Evolutionary conservation across 148 eudicot species (phyloP).

Genomic region (Agrostemma githago): DNA sequence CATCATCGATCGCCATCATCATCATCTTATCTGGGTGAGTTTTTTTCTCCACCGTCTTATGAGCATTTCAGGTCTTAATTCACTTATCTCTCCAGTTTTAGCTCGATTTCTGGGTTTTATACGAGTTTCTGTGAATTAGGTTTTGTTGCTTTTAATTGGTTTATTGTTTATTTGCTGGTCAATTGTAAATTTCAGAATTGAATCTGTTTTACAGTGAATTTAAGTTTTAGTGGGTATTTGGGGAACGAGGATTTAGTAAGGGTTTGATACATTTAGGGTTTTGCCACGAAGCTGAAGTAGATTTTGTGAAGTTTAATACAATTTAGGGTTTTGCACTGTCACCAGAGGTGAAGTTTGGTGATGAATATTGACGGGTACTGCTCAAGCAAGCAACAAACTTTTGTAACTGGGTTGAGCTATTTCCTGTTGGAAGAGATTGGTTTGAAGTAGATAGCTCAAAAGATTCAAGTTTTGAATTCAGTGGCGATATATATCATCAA

Average conservation of each 20-base stretch:
- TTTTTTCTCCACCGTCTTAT: too few species aligned
- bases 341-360: too few species aligned
- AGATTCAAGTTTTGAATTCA: neutral
- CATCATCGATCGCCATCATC: too few species aligned
- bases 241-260: neutral
- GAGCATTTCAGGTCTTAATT: constrained; percentile 1
- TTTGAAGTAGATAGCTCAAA: neutral
- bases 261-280: constrained; percentile 6
- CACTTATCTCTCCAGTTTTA: neutral
- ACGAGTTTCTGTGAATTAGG: neutral
- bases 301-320: too few species aligned
- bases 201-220: neutral
- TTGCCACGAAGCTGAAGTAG: neutral
- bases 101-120: constrained; percentile 6
- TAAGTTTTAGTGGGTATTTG: neutral
- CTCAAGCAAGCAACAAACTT: neutral
- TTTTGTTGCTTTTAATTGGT: neutral
- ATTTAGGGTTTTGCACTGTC: too few species aligned
- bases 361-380: too few species aligned
- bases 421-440: neutral
- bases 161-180: neutral
- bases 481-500: too few species aligned
- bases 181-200: neutral
- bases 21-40: too few species aligned
- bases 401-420: neutral